Evolutionary conservation across 176 grass and related monocot genomes (phyloP), one percentile per base, ranked within the genome.

Genomic region (Olyra latifolia): DNA sequence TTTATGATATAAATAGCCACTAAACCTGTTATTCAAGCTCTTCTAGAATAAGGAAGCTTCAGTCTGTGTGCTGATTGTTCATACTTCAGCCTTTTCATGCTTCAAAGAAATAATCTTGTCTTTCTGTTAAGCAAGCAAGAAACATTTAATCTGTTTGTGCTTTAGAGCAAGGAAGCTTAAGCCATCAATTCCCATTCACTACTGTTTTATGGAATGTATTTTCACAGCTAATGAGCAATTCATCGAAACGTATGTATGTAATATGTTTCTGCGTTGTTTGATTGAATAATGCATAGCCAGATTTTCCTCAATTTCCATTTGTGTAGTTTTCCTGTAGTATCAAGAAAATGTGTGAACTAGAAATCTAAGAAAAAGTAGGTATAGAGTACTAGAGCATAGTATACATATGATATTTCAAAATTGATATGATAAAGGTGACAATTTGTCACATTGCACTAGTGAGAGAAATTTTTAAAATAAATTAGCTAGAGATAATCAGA

Each of bases 11-110:
- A 45, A 79, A 84, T 35, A 35, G 32, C 32, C 39, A 42, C 27
- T 56, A 22, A 83, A 64, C 57, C 66, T 17, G 6, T 46, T 80
- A 42, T 81, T 63, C 54, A 61, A 71, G 52, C 32, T 53, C 32
- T 29, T 44, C 68, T 60, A 22, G 87, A 16, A 62, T 11, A 75
- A 62, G 40, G 69, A 80, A 70, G 46, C 42, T 64, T 41, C 8
- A 17, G 40, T 5, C 20, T 71, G 1, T 49, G 15, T 46, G 23
- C 23, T 78, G 63, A 6, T 53, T 66, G 77, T 44, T 60, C 19
- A 15, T 60, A 25, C 2, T 45, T 4, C 43, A 79, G 16, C 6
- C 13, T 43, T 79, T 60, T 80, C 24, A 68, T 79, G 53, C 22
- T 78, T 77, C 49, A 66, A 38, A 57, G 10, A 40, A 74, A 60